Base-by-base conservation (phyloP, 176 grass and related monocot genomes). In the Cenchrus purpureus region DNA sequence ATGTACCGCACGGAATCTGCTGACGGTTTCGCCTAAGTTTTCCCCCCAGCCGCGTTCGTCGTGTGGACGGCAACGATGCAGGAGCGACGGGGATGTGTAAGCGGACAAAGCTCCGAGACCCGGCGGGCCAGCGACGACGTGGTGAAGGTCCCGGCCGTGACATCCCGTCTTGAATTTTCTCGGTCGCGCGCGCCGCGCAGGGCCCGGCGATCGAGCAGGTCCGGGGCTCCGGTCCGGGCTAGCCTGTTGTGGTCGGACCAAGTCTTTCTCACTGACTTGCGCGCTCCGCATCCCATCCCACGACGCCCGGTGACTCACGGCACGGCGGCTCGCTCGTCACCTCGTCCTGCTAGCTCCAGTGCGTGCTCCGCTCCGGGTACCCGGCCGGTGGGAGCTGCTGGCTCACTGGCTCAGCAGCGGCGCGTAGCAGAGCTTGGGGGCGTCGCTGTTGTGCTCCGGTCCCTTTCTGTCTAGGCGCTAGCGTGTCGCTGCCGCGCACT, bases 61-160 rank as follows among this genome's bases (percentile, higher is more conserved):
- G 1, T 74, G 84, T 90, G 84, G 84, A 86, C 65, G 79, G 67
- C 2, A 90, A 8, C 34, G 28, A 0, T 63, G 83, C 34, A 22
- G 2, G 57, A 22, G 52, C 10, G 44, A 13, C 17, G n/a, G n/a
- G 68, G 37, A 40, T 40, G 37, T 40, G 37, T 40, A 71, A 7
- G 71, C 31, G 0, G 71, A 73, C 71, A 32, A 44, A 81, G 55
- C 28, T 65, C 29, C 29, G 17, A 48, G 45, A 40, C 11, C 22
- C 63, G 34, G 34, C 34, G 50, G 78, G 50, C 19, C 16, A 65
- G 43, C 43, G 79, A 78, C 32, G 60, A 40, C 71, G 8, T 32
- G 31, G 1, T 32, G 31, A 32, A 65, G 42, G 48, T 37, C 28
- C 54, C 17, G 15, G 32, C 6, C 61, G 50, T 59, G 87, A 80